These are phyloP conservation scores for Phytopythium vexans DNA, from an alignment of 352 stramenopile genomes.

Conservation along the genomic window DNA sequence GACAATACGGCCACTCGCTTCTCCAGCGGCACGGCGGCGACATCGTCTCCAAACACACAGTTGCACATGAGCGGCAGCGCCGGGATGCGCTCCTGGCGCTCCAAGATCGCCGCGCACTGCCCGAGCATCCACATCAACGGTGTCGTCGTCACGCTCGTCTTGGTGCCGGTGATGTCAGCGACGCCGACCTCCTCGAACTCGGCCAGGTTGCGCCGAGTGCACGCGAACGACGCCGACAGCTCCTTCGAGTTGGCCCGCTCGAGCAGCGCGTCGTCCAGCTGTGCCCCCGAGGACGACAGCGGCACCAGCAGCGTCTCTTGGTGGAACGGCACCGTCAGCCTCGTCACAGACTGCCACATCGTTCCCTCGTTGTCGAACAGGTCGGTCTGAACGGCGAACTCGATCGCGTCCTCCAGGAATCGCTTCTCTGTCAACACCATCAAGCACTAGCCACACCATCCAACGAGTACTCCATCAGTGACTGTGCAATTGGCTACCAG, in stretches of 20 bases:
- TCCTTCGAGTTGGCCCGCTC: slow-evolving; percentile 12
- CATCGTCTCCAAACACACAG: slow-evolving; percentile 39
- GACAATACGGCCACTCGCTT: slow-evolving; percentile 27
- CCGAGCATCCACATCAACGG: slow-evolving; percentile 64
- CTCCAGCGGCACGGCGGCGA: slow-evolving; percentile 21
- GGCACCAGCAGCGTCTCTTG: slow-evolving; percentile 55
- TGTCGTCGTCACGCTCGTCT: slow-evolving; percentile 14
- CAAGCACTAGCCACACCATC: slow-evolving; percentile 35
- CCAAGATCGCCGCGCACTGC: slow-evolving; percentile 30
- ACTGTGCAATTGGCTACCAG: background rate
- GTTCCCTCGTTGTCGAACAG: slow-evolving; percentile 67
- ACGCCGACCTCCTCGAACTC: slow-evolving; percentile 62
- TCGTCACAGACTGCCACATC: slow-evolving; percentile 73
- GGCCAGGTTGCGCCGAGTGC: slow-evolving; percentile 39
- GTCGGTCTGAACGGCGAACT: slow-evolving; percentile 77
- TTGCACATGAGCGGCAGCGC: slow-evolving; percentile 55
- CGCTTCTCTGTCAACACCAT: slow-evolving; percentile 79
- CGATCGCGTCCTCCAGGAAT: slow-evolving; percentile 62
- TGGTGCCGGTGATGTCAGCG: slow-evolving; percentile 29
- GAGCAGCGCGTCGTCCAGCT: slow-evolving; percentile 33
- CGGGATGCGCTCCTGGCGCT: slow-evolving; percentile 48
- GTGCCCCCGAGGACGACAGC: slow-evolving; percentile 33
- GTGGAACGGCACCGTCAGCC: slow-evolving; percentile 58
- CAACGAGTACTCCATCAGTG: too few relatives aligned
- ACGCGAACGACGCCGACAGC: slow-evolving; percentile 26